Evolutionary conservation across 148 eudicot genomes (phyloP), one percentile per base, ranked within the genome.

Genomic region (Limonium bicolor): DNA sequence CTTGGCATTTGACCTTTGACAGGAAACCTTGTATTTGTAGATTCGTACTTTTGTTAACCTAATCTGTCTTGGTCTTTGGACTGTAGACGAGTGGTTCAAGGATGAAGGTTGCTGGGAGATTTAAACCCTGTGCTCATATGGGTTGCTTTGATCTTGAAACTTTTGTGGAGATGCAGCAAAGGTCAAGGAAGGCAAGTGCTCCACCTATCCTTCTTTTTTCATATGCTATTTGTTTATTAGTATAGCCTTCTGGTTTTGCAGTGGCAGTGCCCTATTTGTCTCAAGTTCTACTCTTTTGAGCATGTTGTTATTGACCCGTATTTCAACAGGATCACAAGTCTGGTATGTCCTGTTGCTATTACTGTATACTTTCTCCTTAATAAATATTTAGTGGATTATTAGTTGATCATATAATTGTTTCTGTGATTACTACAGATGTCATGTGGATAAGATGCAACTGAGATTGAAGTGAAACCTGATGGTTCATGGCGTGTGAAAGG

Each of bases 261-360:
- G 92, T 81, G 92, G 92, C 92, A 90, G 47, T 90, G 97, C 57
- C 97, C 97, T 33, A 71, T 78, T 39, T 90, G 97, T 67, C 76
- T 90, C 46, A 90, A 84, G 78, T 84, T 84, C 59, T 90, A 78
- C 60, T 47, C 87, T 36, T 50, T 80, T 62, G 95, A 90, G 70
- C 56, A 73, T 54, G 41, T 90, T 51, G 73, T 90, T 48, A 69
- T 90, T 40, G 97, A 90, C 54, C 95, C 97, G 28, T 90, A 84
- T 60, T 90, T 90, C 51, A 90, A 84, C 61, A 78, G 87, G 55
- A 80, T 90, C 49, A 74, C 95, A 27, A 57, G 67, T 38, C 64
- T 70, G 93, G 97, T 90, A 75, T 49, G 42, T 2, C 45, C 21
- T 20, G 9, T 14, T 41, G 20, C 16, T 13, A 42, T 18, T 12